These are phyloP conservation scores for Pyrenophora tritici-repentis DNA, from an alignment of 2,329 filamentous ascomycete species.

Conservation along the genomic window DNA sequence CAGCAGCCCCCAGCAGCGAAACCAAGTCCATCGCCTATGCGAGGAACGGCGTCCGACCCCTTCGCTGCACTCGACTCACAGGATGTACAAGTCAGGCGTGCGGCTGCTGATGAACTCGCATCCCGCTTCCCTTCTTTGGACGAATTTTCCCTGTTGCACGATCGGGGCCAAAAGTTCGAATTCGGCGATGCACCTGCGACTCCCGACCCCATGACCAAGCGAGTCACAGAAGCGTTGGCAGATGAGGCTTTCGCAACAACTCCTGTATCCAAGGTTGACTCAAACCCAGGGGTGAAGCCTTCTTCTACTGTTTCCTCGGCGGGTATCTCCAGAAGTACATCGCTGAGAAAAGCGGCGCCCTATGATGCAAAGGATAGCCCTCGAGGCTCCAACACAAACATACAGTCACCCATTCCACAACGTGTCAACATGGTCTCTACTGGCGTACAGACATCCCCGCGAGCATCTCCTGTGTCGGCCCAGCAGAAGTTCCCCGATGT, in stretches of 20 bases:
- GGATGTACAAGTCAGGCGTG: slow-evolving; percentile 52
- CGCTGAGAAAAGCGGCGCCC: slow-evolving; percentile 37
- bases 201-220: slow-evolving; percentile 61
- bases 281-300: slow-evolving; percentile 36
- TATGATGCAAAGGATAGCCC: slow-evolving; percentile 30
- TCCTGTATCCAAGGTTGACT: slow-evolving; percentile 33
- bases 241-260: slow-evolving; percentile 78
- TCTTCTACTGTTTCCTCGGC: slow-evolving; percentile 38
- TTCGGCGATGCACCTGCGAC: slow-evolving; percentile 61
- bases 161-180: slow-evolving; percentile 81
- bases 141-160: slow-evolving; percentile 88
- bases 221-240: slow-evolving; percentile 75
- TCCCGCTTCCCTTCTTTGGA: slow-evolving; percentile 87
- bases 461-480: slow-evolving; percentile 44
- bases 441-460: slow-evolving; percentile 78
- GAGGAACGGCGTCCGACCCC: slow-evolving; percentile 75
- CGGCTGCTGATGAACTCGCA: slow-evolving; percentile 77
- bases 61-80: slow-evolving; percentile 86
- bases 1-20: slow-evolving; percentile 54
- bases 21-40: slow-evolving; percentile 70
- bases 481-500: slow-evolving; percentile 47
- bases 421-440: slow-evolving; percentile 65
- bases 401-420: slow-evolving; percentile 55
- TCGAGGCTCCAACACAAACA: slow-evolving; percentile 31
- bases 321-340: slow-evolving; percentile 38